Base-by-base conservation (phyloP, 2,329 filamentous ascomycete species). In the Dactylellina sp. region DNA sequence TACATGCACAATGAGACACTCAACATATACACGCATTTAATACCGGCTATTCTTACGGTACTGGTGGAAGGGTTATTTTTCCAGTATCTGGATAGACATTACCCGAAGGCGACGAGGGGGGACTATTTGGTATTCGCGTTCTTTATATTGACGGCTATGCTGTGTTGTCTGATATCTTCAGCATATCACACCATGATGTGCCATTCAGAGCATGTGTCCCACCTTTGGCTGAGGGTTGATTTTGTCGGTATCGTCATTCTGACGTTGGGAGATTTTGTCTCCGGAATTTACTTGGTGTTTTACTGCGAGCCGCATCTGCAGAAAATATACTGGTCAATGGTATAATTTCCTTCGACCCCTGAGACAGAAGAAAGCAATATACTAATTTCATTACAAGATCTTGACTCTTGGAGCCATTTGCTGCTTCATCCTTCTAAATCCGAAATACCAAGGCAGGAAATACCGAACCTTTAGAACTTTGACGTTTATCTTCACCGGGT, bases 21-120 rank as follows among this genome's bases (percentile, higher is more conserved):
- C 76, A 84, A 83, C 71, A 83, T 84, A 50, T 83, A 80, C 75
- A 81, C 82, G 14, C 82, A 84, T 76, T 79, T 86, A 2, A 75
- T 86, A 1, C 84, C 84, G 0, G 82, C 80, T 9, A 42, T 84
- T 1, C 18, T 80, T 20, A 80, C 81, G 55, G 59, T 82, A n/a
- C 40, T 81, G 5, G 78, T 78, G 20, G 79, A 82, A 70, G 74
- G 68, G 5, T 59, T 77, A 1, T 77, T 81, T 7, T 72, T 77
- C 3, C 71, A 77, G 42, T 65, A 65, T 22, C 32, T 65, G 25
- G 61, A 65, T 47, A 65, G 20, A 49, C 79, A 81, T 24, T 83
- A 82, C 53, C 81, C 81, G 0, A 71, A 79, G 28, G 80, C 81
- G 2, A 76, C 78, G 1, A 32, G 76, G 18, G 64, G 68, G 9